Evolutionary conservation across 2,329 filamentous ascomycete species (phyloP).

Genomic region (Chrysoporthe austroafricana): DNA sequence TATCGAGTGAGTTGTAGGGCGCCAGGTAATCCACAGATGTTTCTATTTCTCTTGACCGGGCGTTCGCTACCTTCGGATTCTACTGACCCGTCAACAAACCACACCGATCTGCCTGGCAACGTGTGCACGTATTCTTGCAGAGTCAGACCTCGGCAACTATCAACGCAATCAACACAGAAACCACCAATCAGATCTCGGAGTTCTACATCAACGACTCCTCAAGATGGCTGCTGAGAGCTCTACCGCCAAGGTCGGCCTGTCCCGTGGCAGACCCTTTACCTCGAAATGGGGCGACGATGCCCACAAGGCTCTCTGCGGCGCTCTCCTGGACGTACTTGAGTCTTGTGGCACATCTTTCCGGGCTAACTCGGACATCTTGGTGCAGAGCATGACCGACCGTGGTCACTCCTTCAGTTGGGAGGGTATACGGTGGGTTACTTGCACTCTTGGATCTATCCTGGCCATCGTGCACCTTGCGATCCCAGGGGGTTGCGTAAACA

Average conservation of each 20-base stretch:
- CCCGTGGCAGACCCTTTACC: not conserved
- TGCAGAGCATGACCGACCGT: slow-evolving; percentile 38
- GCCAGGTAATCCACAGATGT: not conserved
- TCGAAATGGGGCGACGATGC: slow-evolving; percentile 34
- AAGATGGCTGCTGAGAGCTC: not conserved
- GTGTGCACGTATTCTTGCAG: not conserved
- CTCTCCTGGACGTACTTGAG: slow-evolving; percentile 29
- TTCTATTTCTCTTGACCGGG: too few relatives aligned
- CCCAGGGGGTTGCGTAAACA: not conserved
- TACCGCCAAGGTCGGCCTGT: not conserved
- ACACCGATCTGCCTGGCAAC: not conserved
- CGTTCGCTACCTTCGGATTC: not conserved
- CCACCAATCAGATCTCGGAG: not conserved
- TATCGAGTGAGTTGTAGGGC: not conserved
- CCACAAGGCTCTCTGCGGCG: slow-evolving; percentile 31
- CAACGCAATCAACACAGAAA: not conserved
- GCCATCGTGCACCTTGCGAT: not conserved
- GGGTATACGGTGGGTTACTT: slow-evolving; percentile 45
- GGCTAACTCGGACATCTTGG: slow-evolving; percentile 38
- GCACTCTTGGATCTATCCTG: not conserved
- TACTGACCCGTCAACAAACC: not conserved
- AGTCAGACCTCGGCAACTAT: not conserved
- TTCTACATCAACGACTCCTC: not conserved
- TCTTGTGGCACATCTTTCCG: slow-evolving; percentile 25
- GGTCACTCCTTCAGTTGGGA: slow-evolving; percentile 48